Conservation (phyloP, 169 alveolate genomes). For the Babesia sp. region DNA sequence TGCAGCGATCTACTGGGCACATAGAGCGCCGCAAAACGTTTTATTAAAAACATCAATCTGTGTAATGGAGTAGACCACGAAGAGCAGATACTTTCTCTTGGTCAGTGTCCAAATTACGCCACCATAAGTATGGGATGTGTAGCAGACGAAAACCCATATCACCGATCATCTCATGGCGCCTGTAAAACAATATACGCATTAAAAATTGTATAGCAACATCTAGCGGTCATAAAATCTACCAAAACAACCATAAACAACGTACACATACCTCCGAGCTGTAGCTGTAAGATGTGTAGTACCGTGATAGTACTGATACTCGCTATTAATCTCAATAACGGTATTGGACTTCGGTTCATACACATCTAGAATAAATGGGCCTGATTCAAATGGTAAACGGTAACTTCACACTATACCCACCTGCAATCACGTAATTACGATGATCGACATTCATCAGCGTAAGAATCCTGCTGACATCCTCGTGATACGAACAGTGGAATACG, state of each 20-base stretch:
- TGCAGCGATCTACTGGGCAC: conserved; percentile 1
- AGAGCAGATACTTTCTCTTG: conserved; percentile 63
- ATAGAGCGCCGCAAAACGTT: neutral
- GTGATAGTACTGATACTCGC: conserved; percentile 57
- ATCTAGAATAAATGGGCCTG: conserved; percentile 61
- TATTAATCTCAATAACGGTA: conserved; percentile 59
- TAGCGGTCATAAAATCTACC: too few relatives aligned
- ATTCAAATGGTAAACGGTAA: neutral
- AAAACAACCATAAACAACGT: neutral
- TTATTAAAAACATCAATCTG: conserved; percentile 4
- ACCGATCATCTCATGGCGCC: conserved; percentile 75
- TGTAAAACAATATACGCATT: neutral
- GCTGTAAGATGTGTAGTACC: conserved; percentile 47
- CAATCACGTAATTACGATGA: conserved; percentile 39
- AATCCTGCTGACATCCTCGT: conserved; percentile 50
- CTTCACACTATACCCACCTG: conserved; percentile 26
- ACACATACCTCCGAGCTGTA: conserved; percentile 47
- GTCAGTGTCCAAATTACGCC: conserved; percentile 71
- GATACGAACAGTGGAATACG: conserved; percentile 29
- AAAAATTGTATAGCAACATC: too few relatives aligned
- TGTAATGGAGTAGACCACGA: conserved; percentile 25
- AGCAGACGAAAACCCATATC: conserved; percentile 76
- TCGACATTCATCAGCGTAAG: conserved; percentile 20
- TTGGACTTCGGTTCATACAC: conserved; percentile 55
- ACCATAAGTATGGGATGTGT: conserved; percentile 71